Evolutionary conservation across 1,139 yeast species (phyloP).

Genomic region (Yamadazyma dushanensis): DNA sequence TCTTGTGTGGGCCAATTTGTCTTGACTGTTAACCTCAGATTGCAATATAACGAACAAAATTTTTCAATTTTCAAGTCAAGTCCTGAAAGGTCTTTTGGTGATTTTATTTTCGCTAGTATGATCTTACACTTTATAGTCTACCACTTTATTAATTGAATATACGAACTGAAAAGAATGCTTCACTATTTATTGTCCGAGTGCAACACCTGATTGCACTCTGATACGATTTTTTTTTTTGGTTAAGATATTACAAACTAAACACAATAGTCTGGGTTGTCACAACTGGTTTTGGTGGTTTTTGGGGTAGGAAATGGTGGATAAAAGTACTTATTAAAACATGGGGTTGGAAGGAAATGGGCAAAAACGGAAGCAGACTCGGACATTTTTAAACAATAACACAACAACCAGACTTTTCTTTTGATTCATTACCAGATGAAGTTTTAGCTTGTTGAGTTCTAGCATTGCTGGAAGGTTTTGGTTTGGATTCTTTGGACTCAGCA

Average conservation of each 20-base stretch:
- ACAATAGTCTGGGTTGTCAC: background rate
- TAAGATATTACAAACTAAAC: background rate
- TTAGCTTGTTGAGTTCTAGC: slow-evolving; percentile 15
- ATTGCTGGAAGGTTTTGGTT: slow-evolving; percentile 10
- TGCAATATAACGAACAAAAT: slow-evolving; percentile 50
- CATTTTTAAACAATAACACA: slow-evolving; percentile 40
- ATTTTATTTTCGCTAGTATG: slow-evolving; percentile 83
- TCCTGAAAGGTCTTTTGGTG: slow-evolving; percentile 86
- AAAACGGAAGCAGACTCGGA: background rate
- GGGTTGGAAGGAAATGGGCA: slow-evolving; percentile 1
- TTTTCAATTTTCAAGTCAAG: slow-evolving; percentile 34
- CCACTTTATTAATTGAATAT: slow-evolving; percentile 77
- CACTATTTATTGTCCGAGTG: slow-evolving; percentile 5
- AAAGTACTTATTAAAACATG: slow-evolving; percentile 1
- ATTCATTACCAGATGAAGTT: slow-evolving; percentile 19
- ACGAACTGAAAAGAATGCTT: background rate
- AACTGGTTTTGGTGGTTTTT: background rate
- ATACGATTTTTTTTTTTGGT: too few species aligned
- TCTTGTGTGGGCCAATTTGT: slow-evolving; percentile 96
- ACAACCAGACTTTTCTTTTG: slow-evolving; percentile 45
- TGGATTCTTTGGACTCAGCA: slow-evolving; percentile 10
- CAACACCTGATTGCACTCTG: slow-evolving; percentile 16
- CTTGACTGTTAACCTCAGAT: slow-evolving; percentile 73
- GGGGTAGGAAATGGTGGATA: background rate
- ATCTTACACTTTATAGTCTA: slow-evolving; percentile 84